Percentiles rank a stretch among this genome's conserved stretches.
These are phyloP conservation scores for Heracleum sosnowskyi DNA, from an alignment of 129 eudicot genomes.

Conservation along the genomic window DNA sequence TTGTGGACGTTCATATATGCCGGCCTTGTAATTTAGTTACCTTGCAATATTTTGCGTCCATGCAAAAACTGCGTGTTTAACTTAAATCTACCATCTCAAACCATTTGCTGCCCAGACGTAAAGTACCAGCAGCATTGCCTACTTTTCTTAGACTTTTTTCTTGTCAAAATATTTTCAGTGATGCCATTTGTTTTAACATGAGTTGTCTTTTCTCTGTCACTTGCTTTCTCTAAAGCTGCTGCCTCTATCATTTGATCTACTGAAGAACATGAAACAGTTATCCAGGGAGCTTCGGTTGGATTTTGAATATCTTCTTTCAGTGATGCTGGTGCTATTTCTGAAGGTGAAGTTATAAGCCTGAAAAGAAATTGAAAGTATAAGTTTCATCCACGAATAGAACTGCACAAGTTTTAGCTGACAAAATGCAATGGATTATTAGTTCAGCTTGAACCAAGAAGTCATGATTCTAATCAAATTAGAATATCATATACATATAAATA, in stretches of 20 bases:
- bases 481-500: background rate
- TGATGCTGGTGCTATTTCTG: conserved; percentile 26
- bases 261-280: conserved; percentile 21
- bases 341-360: conserved; percentile 37
- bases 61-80: background rate
- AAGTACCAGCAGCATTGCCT: conserved; percentile 47
- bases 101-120: conserved; percentile 22
- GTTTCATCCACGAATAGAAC: background rate
- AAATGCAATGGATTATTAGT: background rate
- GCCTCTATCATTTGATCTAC: conserved; percentile 15
- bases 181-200: background rate
- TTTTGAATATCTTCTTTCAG: conserved; percentile 18
- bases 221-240: conserved; percentile 16
- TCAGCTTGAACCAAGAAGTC: background rate
- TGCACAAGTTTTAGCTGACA: background rate
- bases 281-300: conserved; percentile 19
- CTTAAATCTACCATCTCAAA: conserved; percentile 13
- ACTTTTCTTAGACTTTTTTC: conserved; percentile 25
- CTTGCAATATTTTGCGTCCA: background rate
- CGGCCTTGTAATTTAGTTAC: background rate
- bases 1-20: background rate
- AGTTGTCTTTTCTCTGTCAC: conserved; percentile 11
- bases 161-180: conserved; percentile 9
- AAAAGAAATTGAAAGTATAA: background rate
- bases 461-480: background rate